Conservation (phyloP, 2,329 filamentous ascomycete species). For the Eutypa lata region DNA sequence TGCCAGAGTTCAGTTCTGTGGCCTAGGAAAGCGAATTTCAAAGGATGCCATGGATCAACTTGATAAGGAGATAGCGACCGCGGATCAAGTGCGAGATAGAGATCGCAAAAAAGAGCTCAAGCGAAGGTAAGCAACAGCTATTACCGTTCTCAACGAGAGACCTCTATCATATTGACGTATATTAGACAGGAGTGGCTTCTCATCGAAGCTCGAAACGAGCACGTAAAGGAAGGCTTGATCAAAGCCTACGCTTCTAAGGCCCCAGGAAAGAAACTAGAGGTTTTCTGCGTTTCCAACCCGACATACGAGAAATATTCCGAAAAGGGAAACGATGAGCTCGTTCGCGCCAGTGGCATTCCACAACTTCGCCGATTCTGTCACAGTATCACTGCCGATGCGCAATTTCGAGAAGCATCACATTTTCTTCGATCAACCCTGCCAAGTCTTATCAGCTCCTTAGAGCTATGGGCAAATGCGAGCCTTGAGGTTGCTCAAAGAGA, state of each 20-base stretch:
- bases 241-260: constrained; percentile 22
- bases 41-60: constrained; percentile 15
- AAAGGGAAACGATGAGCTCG: constrained; percentile 24
- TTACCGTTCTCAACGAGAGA: not conserved
- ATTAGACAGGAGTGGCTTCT: constrained; percentile 25
- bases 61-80: constrained; percentile 23
- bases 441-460: constrained; percentile 25
- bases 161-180: not conserved
- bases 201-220: constrained; percentile 26
- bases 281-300: constrained; percentile 35
- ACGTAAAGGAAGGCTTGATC: constrained; percentile 26
- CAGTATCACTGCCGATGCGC: constrained; percentile 29
- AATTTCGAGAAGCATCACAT: constrained; percentile 26
- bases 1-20: constrained; percentile 25
- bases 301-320: constrained; percentile 30
- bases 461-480: constrained; percentile 21
- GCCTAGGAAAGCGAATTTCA: constrained; percentile 18
- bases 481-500: not conserved
- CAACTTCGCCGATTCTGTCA: constrained; percentile 31
- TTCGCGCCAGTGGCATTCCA: constrained; percentile 29
- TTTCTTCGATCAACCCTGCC: constrained; percentile 24
- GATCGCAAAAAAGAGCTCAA: constrained; percentile 22
- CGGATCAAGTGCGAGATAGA: constrained; percentile 18
- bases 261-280: constrained; percentile 19
- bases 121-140: constrained; percentile 16